Evolutionary conservation across 2,329 filamentous ascomycete species (phyloP), one percentile per base, ranked within the genome.

Genomic region (Beauveria sp.): DNA sequence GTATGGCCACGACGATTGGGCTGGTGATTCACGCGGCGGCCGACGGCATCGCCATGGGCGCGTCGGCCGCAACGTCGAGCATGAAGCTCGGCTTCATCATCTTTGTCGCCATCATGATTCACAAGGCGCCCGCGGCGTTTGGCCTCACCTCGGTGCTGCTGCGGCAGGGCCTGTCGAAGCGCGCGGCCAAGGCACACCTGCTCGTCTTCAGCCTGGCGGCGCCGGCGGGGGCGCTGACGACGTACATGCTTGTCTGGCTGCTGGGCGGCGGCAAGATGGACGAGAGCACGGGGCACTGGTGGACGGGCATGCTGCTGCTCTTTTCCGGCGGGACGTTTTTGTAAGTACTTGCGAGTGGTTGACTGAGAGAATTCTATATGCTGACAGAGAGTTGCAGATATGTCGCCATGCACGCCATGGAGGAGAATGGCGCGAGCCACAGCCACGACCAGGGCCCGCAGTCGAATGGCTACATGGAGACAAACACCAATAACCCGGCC

Each of bases 351-450:
- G 62, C 6, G 44, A 20, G 24, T 41, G 9, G 37, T 24, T 22
- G 22, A 12, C 5, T 37, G 34, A 37, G 30, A 34, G 40, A 14
- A 22, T 41, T 22, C n/a, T 28, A 44, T 55, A 63, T 53, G 61
- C 68, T 71, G 64, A 53, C 24, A 16, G 24, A 24, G 16, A 20
- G 34, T 14, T 51, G 10, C 64, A 96, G 91, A 67, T 96, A 97
- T 70, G 94, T 99, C 48, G 94, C 94, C 1, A 97, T 97, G 92
- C 94, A 99, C 71, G 92, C 92, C 1, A 96, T 97, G 91, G 90
- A 96, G 71, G 92, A 96, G 69, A 84, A 87, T 56, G 73, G 75
- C 9, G 71, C 75, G 34, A 74, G 77, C 55, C 80, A 86, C 64
- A 73, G 76, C 56, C 80, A 86, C 64, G 78, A 84, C n/a, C 77